A percentile compares a stretch with the other conserved stretches of the same genome.
These are phyloP conservation scores for Aspergillus carbonarius DNA, from an alignment of 2,329 filamentous ascomycete genomes.

Conservation along the genomic window DNA sequence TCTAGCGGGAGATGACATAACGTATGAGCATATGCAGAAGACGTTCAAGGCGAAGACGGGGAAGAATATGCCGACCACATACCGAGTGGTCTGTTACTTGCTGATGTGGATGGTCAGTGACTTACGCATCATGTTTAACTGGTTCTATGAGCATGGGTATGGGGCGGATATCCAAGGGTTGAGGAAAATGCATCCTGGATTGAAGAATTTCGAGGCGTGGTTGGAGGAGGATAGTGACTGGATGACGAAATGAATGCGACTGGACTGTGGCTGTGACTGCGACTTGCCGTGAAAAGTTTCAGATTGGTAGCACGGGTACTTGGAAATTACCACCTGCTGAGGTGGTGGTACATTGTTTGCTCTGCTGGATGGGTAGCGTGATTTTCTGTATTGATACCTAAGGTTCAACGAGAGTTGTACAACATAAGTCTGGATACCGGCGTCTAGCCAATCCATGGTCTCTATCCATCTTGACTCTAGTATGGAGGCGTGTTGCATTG, in stretches of 20 bases:
- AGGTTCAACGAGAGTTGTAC: not conserved
- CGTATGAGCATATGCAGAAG: slow-evolving; percentile 45
- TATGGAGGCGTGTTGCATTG: not conserved
- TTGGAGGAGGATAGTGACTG: slow-evolving; percentile 47
- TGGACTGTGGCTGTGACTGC: no score
- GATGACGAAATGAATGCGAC: not conserved
- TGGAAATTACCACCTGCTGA: not conserved
- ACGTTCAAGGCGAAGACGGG: slow-evolving; percentile 51
- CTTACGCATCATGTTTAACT: slow-evolving; percentile 49
- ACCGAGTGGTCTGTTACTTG: slow-evolving; percentile 39
- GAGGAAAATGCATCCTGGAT: slow-evolving; percentile 44
- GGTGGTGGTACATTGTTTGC: not conserved
- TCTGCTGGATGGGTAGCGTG: not conserved
- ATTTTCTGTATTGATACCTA: not conserved
- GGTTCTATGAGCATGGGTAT: slow-evolving; percentile 52
- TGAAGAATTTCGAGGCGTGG: slow-evolving; percentile 52
- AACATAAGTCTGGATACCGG: not conserved
- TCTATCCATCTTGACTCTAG: not conserved
- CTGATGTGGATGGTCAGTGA: slow-evolving; percentile 48
- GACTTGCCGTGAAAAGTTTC: not conserved
- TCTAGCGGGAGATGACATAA: slow-evolving; percentile 56
- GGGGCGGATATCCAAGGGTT: slow-evolving; percentile 46
- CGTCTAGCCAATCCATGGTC: not conserved
- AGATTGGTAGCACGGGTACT: not conserved
- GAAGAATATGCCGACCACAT: slow-evolving; percentile 43